These are phyloP conservation scores for Trypanosoma avium DNA, from an alignment of 208 protist genomes.

Conservation along the genomic window DNA sequence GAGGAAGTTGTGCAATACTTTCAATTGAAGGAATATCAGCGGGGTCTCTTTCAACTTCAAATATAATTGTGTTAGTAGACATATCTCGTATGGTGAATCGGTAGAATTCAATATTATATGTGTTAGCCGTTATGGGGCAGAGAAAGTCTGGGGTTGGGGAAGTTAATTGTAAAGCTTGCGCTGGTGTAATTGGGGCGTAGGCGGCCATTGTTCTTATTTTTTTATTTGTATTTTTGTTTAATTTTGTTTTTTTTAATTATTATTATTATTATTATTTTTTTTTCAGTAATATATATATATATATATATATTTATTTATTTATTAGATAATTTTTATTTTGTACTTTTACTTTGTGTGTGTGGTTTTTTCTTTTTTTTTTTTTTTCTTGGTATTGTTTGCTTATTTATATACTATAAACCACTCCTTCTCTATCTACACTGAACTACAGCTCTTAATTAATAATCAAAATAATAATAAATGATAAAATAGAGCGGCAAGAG, in stretches of 20 bases:
- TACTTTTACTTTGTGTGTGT: slow-evolving; percentile 1
- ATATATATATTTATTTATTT: background rate
- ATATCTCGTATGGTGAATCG: slow-evolving; percentile 94
- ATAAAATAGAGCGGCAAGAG: no score
- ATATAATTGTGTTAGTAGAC: slow-evolving; percentile 77
- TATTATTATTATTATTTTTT: background rate
- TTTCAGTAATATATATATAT: background rate
- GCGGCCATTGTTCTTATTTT: slow-evolving; percentile 8
- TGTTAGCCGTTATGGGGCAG: slow-evolving; percentile 91
- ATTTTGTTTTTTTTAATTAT: slow-evolving; percentile 3
- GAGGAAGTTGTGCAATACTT: slow-evolving; percentile 30
- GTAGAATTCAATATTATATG: slow-evolving; percentile 93
- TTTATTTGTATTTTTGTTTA: slow-evolving; percentile 22
- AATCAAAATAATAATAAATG: no score
- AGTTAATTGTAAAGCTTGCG: slow-evolving; percentile 65
- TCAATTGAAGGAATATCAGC: slow-evolving; percentile 34
- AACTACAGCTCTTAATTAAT: no score
- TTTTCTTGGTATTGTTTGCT: slow-evolving; percentile 1
- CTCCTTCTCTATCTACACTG: no score
- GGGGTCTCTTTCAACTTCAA: slow-evolving; percentile 75
- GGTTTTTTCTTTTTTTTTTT: background rate
- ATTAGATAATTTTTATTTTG: background rate
- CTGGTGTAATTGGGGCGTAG: slow-evolving; percentile 44
- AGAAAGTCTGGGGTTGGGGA: slow-evolving; percentile 85
- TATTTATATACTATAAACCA: background rate